These are phyloP conservation scores for Boletus subcaerulescens DNA, from an alignment of 768 basidiomycete genomes.

Conservation along the genomic window DNA sequence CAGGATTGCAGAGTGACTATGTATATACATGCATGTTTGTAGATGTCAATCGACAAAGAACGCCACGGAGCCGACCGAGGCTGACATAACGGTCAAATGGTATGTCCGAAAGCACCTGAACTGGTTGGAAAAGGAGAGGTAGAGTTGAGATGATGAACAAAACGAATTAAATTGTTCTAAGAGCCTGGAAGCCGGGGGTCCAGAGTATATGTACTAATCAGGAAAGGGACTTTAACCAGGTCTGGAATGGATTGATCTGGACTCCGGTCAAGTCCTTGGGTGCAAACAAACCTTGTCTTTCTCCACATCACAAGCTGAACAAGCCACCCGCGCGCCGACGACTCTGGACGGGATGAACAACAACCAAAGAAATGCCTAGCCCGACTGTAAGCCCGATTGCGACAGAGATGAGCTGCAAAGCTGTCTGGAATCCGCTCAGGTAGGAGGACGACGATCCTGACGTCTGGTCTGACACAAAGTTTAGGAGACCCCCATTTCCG, in stretches of 20 bases:
- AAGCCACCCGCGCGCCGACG: constrained; percentile 55
- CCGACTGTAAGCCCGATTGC: constrained; percentile 81
- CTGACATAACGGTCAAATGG: too few species aligned
- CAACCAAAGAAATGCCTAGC: constrained; percentile 62
- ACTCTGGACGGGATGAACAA: constrained; percentile 64
- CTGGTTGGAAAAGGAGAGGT: too few species aligned
- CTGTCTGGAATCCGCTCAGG: constrained; percentile 69
- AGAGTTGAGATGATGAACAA: constrained; percentile 3
- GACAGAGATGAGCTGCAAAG: constrained; percentile 72
- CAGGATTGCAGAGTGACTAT: too few species aligned
- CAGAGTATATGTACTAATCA: too few species aligned
- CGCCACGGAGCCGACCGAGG: too few species aligned
- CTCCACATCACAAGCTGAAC: constrained; percentile 49
- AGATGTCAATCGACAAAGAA: too few species aligned
- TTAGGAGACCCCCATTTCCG: constrained; percentile 74
- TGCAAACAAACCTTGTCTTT: neutral
- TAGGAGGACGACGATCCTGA: constrained; percentile 55
- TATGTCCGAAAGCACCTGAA: too few species aligned
- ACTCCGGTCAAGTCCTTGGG: neutral
- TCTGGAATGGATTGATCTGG: too few species aligned
- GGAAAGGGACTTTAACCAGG: too few species aligned
- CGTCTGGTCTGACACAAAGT: constrained; percentile 57
- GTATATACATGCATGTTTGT: too few species aligned
- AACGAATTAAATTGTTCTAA: constrained; percentile 11
- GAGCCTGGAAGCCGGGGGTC: too few species aligned